A percentile compares a stretch with the other conserved stretches of the same genome.
Conservation (phyloP, 2,329 filamentous ascomycete species). For the Diaporthe amygdali region DNA sequence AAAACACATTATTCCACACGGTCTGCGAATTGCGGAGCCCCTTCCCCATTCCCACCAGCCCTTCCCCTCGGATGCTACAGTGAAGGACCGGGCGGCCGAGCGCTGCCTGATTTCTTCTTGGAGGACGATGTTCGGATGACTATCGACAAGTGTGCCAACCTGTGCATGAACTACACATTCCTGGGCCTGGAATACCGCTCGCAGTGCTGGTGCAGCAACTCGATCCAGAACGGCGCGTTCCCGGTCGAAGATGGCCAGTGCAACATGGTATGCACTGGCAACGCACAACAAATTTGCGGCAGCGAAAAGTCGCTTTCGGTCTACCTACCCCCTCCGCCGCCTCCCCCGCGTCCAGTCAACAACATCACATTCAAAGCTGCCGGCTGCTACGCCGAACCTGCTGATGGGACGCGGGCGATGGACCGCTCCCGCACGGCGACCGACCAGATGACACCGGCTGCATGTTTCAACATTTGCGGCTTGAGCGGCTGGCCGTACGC, state of each 20-base stretch:
- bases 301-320: conserved; percentile 29
- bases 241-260: conserved; percentile 28
- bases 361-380: background rate
- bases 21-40: background rate
- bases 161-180: conserved; percentile 38
- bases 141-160: conserved; percentile 41
- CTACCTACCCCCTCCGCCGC: conserved; percentile 5
- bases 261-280: conserved; percentile 30
- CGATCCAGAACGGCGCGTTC: conserved; percentile 21
- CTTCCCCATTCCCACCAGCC: background rate
- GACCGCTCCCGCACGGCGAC: background rate
- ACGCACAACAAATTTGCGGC: conserved; percentile 31
- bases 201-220: conserved; percentile 40
- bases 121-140: conserved; percentile 36
- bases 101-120: background rate
- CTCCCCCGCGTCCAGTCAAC: background rate
- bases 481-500: background rate
- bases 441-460: background rate
- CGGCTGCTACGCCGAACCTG: conserved; percentile 1
- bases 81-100: background rate
- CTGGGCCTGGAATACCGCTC: conserved; percentile 42
- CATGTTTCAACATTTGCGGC: conserved; percentile 7
- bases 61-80: background rate
- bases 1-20: background rate
- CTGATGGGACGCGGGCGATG: background rate